Evolutionary conservation across 129 eudicot genomes (phyloP), one percentile per base, ranked within the genome.

Genomic region (Arctium lappa): DNA sequence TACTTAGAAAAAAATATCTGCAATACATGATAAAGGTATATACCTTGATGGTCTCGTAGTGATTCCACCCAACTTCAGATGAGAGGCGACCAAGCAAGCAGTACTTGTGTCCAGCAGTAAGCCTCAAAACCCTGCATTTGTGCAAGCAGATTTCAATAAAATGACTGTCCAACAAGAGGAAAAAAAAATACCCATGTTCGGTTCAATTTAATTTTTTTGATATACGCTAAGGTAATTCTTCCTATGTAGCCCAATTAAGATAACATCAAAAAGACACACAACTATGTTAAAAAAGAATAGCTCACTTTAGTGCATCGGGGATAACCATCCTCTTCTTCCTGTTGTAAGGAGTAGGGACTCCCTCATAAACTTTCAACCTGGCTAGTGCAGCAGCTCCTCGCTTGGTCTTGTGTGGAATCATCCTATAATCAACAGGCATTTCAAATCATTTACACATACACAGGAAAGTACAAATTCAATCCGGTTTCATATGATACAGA

Each of bases 361-460:
- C 97, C 85, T 93, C 98, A 16, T 78, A 93, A 8, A 89, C 98
- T 92, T 91, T 93, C 90, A 91, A 84, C 68, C 92, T 89, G 8
- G 92, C 98, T 30, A 93, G 89, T 5, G 97, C 97, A 85, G 98
- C 97, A 29, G 92, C 98, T 44, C 98, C 98, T 13, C 98, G 87
- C 85, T 93, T 93, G 29, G 94, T 91, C 92, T 93, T 93, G 90
- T 93, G 98, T 70, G 96, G 97, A 62, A 93, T 91, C 98, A 93
- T 93, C 60, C 97, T 90, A 46, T 6, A 75, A 72, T 36, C 7
- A 48, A 31, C 8, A 31, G 5, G 60, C 7, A 33, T 2, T 30
- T 32, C 1, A 6, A n/a, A 34, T 15, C 7, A 22, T 60, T 60
- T 16, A n/a, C 30, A 60, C 2, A 16, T 9, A 16, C 68, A 60